Conservation (phyloP, 108 stramenopile species). For the Cyclotella atomus region DNA sequence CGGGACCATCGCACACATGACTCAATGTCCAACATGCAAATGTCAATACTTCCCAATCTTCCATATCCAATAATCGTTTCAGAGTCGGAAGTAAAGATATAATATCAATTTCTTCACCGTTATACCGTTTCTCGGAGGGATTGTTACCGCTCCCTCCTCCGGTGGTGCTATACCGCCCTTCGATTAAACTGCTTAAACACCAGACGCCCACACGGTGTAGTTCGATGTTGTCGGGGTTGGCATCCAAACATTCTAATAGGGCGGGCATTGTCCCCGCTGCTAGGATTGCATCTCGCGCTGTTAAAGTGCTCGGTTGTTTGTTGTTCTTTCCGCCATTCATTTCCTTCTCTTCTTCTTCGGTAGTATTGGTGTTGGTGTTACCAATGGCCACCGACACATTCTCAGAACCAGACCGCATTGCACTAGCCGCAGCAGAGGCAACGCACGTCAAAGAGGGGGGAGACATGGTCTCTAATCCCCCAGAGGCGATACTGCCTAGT, state of each 20-base stretch:
- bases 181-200: slow-evolving; percentile 81
- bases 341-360: too few species aligned
- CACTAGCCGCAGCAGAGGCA: neutral
- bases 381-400: too few species aligned
- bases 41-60: slow-evolving; percentile 91
- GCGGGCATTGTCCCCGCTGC: slow-evolving; percentile 84
- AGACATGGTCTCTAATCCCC: slow-evolving; percentile 51
- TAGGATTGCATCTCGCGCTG: slow-evolving; percentile 81
- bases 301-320: slow-evolving; percentile 44
- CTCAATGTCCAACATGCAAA: slow-evolving; percentile 95
- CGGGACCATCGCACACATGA: slow-evolving; percentile 95
- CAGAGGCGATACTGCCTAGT: slow-evolving; percentile 80
- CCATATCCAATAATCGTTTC: slow-evolving; percentile 72
- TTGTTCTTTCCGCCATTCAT: neutral
- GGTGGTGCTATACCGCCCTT: slow-evolving; percentile 42
- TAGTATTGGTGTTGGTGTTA: too few species aligned
- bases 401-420: too few species aligned
- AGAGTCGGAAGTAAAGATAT: slow-evolving; percentile 79
- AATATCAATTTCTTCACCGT: slow-evolving; percentile 85
- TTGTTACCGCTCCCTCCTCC: slow-evolving; percentile 23
- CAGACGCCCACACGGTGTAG: slow-evolving; percentile 84
- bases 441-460: neutral
- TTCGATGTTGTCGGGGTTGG: slow-evolving; percentile 60
- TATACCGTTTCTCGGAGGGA: slow-evolving; percentile 61
- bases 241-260: slow-evolving; percentile 68